Evolutionary conservation across 106 monocot species (phyloP).

Genomic region (Triglochin maritima): DNA sequence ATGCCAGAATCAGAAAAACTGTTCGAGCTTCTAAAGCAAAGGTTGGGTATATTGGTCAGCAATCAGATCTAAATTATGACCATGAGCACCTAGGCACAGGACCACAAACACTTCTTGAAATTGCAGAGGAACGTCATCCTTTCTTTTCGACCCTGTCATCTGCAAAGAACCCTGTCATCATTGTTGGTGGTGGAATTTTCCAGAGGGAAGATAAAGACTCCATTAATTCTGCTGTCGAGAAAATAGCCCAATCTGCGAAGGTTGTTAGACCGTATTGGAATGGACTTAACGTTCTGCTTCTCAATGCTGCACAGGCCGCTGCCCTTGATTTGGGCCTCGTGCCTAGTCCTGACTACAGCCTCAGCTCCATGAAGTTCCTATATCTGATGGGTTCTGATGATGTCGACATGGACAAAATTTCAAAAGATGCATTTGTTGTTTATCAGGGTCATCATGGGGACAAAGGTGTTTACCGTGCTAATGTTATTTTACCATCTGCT

Average conservation of each 20-base stretch:
- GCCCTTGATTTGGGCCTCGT: slow-evolving; percentile 88
- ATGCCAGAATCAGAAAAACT: slow-evolving; percentile 87
- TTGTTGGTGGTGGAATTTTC: slow-evolving; percentile 70
- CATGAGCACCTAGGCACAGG: slow-evolving; percentile 67
- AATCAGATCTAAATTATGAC: slow-evolving; percentile 86
- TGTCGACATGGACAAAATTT: slow-evolving; percentile 40
- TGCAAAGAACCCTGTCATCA: slow-evolving; percentile 80
- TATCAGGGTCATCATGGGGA: slow-evolving; percentile 99
- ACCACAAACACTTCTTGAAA: slow-evolving; percentile 72
- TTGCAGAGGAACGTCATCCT: slow-evolving; percentile 81
- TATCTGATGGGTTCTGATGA: slow-evolving; percentile 98
- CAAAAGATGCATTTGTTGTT: slow-evolving; percentile 86
- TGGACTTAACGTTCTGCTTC: slow-evolving; percentile 76
- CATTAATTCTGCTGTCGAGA: slow-evolving; percentile 48
- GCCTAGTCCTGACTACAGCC: slow-evolving; percentile 30
- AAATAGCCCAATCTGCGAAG: slow-evolving; percentile 46
- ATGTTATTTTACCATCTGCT: slow-evolving; percentile 71
- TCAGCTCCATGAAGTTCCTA: slow-evolving; percentile 63
- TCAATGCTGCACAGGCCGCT: slow-evolving; percentile 88
- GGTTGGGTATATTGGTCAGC: slow-evolving; percentile 86
- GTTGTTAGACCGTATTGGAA: slow-evolving; percentile 70
- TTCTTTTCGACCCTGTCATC: slow-evolving; percentile 68
- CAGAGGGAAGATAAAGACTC: slow-evolving; percentile 69
- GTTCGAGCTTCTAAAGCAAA: slow-evolving; percentile 76
- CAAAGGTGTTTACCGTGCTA: slow-evolving; percentile 85